Evolutionary conservation across 768 basidiomycete genomes (phyloP).

Genomic region (Pholiota molesta): DNA sequence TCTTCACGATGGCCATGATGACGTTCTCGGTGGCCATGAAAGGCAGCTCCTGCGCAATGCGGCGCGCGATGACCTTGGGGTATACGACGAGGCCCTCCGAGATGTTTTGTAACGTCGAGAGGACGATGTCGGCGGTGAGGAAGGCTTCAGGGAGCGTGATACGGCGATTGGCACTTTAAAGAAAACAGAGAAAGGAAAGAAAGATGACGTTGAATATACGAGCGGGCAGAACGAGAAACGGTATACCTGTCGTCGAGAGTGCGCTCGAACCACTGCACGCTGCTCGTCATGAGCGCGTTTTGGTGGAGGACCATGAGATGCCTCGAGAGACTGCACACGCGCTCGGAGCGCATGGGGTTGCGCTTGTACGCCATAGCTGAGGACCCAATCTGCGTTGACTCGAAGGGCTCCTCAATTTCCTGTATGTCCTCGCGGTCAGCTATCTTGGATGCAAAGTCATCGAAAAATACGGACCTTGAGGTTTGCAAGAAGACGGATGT

Average conservation of each 20-base stretch:
- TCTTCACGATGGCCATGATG: conserved; percentile 98
- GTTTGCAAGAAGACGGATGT: conserved; percentile 91
- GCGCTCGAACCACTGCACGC: conserved; percentile 98
- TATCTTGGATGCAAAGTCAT: too few relatives aligned
- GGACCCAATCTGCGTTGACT: conserved; percentile 96
- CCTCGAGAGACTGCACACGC: conserved; percentile 93
- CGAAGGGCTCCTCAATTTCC: conserved; percentile 99
- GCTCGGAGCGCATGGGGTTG: conserved; percentile 98
- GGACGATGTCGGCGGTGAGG: conserved; percentile 93
- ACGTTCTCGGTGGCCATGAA: conserved; percentile 99
- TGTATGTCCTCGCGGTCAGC: conserved; percentile 25
- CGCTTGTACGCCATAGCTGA: conserved; percentile 99
- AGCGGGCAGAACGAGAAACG: conserved; percentile 23
- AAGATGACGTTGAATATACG: neutral
- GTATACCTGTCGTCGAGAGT: conserved; percentile 89
- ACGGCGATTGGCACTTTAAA: conserved; percentile 85
- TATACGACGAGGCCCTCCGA: conserved; percentile 99
- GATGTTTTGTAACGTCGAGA: conserved; percentile 95
- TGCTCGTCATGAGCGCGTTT: conserved; percentile 93
- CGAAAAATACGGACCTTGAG: conserved; percentile 60
- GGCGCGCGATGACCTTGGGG: conserved; percentile 90
- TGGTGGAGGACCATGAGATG: conserved; percentile 97
- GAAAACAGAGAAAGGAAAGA: neutral
- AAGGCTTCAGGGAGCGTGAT: conserved; percentile 97
- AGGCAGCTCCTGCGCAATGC: conserved; percentile 92